Evolutionary conservation across 1,139 yeast genomes (phyloP).

Genomic region (Meyerozyma carpophila): DNA sequence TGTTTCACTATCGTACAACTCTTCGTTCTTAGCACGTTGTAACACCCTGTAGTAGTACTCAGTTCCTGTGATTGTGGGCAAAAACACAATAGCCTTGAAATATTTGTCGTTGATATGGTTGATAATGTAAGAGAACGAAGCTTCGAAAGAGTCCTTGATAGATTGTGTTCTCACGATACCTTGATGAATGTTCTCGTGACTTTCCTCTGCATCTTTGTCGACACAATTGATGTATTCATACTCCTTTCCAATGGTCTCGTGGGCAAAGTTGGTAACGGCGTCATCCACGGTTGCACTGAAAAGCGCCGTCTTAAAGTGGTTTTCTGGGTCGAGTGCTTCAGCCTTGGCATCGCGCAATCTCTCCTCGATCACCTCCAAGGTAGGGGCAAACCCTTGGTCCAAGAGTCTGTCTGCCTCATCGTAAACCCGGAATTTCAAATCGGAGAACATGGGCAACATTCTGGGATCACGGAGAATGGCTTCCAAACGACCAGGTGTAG

Average conservation of each 20-base stretch:
- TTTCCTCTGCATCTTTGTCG: conserved; percentile 67
- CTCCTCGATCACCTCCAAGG: conserved; percentile 51
- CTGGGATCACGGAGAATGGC: conserved; percentile 48
- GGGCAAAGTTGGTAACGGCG: conserved; percentile 62
- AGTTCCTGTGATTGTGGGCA: conserved; percentile 72
- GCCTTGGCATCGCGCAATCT: conserved; percentile 31
- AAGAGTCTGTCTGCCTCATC: conserved; percentile 88
- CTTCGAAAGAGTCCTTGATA: conserved; percentile 46
- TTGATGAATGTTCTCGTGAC: conserved; percentile 76
- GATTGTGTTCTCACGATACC: conserved; percentile 46
- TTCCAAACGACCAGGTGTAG: conserved; percentile 84
- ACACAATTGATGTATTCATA: conserved; percentile 75
- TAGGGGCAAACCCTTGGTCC: conserved; percentile 71
- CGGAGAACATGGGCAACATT: conserved; percentile 45
- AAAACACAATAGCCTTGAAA: conserved; percentile 79
- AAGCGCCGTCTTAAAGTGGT: conserved; percentile 55
- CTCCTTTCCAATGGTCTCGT: conserved; percentile 54
- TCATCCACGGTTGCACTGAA: conserved; percentile 86
- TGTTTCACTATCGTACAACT: conserved; percentile 10
- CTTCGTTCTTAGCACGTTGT: conserved; percentile 8
- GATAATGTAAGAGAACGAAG: conserved; percentile 46
- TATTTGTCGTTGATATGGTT: conserved; percentile 20
- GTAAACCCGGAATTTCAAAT: conserved; percentile 60
- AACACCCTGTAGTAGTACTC: conserved; percentile 46
- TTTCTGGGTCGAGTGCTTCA: conserved; percentile 16